These are phyloP conservation scores for Penicillium crystallinum DNA, from an alignment of 495 filamentous ascomycete genomes.

Conservation along the genomic window DNA sequence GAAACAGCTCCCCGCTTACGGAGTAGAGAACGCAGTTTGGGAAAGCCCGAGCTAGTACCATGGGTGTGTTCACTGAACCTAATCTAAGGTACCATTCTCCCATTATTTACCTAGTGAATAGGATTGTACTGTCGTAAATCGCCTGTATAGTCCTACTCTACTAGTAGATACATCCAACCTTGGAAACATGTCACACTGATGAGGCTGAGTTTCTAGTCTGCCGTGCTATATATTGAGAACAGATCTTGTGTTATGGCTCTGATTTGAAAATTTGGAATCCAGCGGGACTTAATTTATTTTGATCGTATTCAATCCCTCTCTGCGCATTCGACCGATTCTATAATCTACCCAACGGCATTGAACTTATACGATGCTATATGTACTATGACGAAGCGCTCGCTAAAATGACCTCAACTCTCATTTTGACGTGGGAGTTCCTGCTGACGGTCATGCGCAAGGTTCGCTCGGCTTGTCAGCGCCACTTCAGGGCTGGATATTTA, in stretches of 20 bases:
- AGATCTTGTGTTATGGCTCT: background rate
- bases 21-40: too few relatives aligned
- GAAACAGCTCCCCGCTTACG: background rate
- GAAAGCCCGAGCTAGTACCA: background rate
- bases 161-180: too few relatives aligned
- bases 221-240: background rate
- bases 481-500: background rate
- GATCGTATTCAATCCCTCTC: background rate
- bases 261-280: background rate
- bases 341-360: too few relatives aligned
- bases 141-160: too few relatives aligned
- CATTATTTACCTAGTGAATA: too few relatives aligned
- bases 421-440: slow-evolving; percentile 6
- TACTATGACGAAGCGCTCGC: background rate
- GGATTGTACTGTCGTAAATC: too few relatives aligned
- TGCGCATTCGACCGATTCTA: too few relatives aligned
- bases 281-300: background rate
- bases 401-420: background rate
- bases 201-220: background rate
- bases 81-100: too few relatives aligned
- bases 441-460: background rate
- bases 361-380: too few relatives aligned
- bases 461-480: background rate
- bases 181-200: background rate
- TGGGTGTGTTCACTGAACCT: background rate